Evolutionary conservation across 2,329 filamentous ascomycete species (phyloP).

Genomic region (Cladosporium halotolerans): DNA sequence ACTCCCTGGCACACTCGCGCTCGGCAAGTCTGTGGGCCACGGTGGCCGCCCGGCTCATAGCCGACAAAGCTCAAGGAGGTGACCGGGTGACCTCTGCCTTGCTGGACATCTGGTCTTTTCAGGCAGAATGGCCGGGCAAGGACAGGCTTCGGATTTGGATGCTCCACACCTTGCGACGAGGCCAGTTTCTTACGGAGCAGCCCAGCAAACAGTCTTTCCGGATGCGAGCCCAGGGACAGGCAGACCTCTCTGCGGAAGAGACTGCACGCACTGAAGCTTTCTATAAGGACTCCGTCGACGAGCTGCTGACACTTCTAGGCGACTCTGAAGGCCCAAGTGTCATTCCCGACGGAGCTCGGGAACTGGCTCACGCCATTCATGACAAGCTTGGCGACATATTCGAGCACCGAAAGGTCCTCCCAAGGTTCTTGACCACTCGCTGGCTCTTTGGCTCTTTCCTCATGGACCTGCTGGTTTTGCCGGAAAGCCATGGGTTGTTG

Average conservation of each 20-base stretch:
- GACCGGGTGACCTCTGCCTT: conserved; percentile 78
- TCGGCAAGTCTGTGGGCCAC: conserved; percentile 84
- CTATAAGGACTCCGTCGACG: conserved; percentile 73
- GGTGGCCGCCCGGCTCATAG: conserved; percentile 75
- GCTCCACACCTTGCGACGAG: conserved; percentile 89
- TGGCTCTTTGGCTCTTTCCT: conserved; percentile 91
- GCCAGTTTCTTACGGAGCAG: conserved; percentile 81
- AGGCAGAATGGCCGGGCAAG: conserved; percentile 84
- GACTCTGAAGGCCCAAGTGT: conserved; percentile 71
- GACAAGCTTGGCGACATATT: conserved; percentile 59
- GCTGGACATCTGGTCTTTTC: conserved; percentile 78
- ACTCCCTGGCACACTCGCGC: conserved; percentile 51
- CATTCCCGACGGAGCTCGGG: conserved; percentile 77
- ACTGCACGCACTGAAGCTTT: conserved; percentile 81
- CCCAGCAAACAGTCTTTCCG: conserved; percentile 68
- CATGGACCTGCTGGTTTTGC: conserved; percentile 75
- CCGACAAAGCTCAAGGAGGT: conserved; percentile 66
- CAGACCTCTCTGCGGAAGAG: conserved; percentile 65
- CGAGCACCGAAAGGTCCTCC: conserved; percentile 62
- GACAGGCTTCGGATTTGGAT: conserved; percentile 89
- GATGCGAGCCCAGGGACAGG: conserved; percentile 62
- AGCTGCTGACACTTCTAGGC: conserved; percentile 79
- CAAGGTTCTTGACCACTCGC: conserved; percentile 78
- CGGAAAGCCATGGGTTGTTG: conserved; percentile 67
- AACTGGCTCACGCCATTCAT: conserved; percentile 78